phyloP scores from a whole-genome alignment of 495 filamentous ascomycete species.

The Podospora pseudoanserina region DNA sequence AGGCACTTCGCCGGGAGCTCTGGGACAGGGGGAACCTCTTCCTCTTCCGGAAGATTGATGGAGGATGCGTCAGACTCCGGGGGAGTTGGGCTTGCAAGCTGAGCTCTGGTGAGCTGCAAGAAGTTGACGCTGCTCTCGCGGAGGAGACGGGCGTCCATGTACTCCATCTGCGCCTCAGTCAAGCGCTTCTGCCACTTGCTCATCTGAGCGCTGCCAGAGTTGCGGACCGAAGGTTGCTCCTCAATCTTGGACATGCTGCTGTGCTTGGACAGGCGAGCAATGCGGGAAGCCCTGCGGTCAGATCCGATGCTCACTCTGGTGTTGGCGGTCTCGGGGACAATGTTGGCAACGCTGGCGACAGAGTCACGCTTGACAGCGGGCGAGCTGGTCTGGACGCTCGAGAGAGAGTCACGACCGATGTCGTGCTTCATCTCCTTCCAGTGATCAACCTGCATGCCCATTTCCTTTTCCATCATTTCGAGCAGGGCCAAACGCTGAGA shows the following conservation, averaged over 20 bases:
- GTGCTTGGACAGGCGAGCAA: constrained; percentile 29
- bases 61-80: constrained; percentile 42
- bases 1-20: constrained; percentile 24
- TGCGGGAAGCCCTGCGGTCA: constrained; percentile 37
- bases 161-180: constrained; percentile 44
- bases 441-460: constrained; percentile 48
- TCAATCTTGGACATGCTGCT: constrained; percentile 26
- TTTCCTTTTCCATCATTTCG: constrained; percentile 51
- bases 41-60: constrained; percentile 16
- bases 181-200: constrained; percentile 33
- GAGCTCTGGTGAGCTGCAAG: constrained; percentile 38
- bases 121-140: constrained; percentile 38
- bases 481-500: constrained; percentile 41
- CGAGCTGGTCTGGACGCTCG: constrained; percentile 37
- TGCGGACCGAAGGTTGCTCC: constrained; percentile 14
- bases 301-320: constrained; percentile 27
- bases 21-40: constrained; percentile 18
- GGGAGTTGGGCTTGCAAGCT: constrained; percentile 49
- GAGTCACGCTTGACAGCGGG: constrained; percentile 28
- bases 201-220: constrained; percentile 20
- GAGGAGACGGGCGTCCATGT: constrained; percentile 39
- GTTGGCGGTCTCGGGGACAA: constrained; percentile 21
- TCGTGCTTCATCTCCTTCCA: constrained; percentile 51
- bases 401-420: constrained; percentile 46
- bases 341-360: constrained; percentile 11